Evolutionary conservation across 306 rosid genomes (phyloP).

Genomic region (Acacia crassicarpa): DNA sequence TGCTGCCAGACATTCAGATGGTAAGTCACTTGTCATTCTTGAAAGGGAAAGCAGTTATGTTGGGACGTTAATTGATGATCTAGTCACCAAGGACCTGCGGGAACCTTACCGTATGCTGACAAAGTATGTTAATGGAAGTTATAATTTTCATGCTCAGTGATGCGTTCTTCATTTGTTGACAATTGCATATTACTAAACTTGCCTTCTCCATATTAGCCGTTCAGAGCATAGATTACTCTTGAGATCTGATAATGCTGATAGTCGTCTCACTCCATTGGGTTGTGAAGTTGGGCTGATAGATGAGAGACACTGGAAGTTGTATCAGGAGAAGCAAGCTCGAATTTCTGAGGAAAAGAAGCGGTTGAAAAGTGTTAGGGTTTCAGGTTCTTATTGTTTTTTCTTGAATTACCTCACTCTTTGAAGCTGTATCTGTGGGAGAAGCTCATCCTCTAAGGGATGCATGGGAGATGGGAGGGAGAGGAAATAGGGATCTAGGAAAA

Average conservation of each 20-base stretch:
- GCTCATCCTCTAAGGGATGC: conserved; percentile 10
- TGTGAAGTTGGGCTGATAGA: conserved; percentile 90
- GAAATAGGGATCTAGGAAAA: not conserved
- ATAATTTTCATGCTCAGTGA: conserved; percentile 8
- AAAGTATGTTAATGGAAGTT: conserved; percentile 3
- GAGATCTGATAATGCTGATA: conserved; percentile 95
- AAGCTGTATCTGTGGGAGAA: conserved; percentile 20
- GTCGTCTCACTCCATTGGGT: conserved; percentile 93
- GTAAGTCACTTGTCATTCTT: conserved; percentile 79
- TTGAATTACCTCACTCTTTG: conserved; percentile 13
- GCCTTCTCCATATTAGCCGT: conserved; percentile 60
- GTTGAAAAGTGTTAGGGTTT: conserved; percentile 71
- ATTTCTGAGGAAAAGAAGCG: conserved; percentile 90
- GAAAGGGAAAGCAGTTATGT: conserved; percentile 96
- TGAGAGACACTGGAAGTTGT: conserved; percentile 90
- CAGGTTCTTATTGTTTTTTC: conserved; percentile 52
- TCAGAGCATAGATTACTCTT: conserved; percentile 96
- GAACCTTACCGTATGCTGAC: conserved; percentile 22
- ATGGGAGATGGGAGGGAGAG: not conserved
- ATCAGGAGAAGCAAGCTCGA: conserved; percentile 81
- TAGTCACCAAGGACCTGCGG: conserved; percentile 19
- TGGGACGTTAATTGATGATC: conserved; percentile 80
- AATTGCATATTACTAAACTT: not conserved
- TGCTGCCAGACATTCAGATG: conserved; percentile 88
- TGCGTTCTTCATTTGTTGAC: conserved; percentile 13